Percentiles rank a stretch among this genome's conserved stretches.
These are phyloP conservation scores for Pseudodiploospora longispora DNA, from an alignment of 2,329 filamentous ascomycete species.

Conservation along the genomic window DNA sequence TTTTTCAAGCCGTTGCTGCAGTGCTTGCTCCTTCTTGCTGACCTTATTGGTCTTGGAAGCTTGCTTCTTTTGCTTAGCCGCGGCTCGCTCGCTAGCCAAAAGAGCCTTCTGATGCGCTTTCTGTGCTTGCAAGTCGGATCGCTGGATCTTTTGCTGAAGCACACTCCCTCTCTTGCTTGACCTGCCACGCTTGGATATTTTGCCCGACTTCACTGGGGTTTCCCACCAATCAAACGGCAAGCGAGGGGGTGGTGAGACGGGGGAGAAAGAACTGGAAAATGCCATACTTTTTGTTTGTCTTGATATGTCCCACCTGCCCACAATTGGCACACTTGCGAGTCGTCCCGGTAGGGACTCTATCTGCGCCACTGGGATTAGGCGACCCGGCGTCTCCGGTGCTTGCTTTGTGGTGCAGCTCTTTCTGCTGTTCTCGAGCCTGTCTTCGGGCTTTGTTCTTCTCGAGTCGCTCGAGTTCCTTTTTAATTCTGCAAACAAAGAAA, in stretches of 20 bases:
- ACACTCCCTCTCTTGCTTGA: constrained; percentile 11
- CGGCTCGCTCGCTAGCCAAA: too few relatives aligned
- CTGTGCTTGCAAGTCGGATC: constrained; percentile 14
- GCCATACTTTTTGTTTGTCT: constrained; percentile 93
- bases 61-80: neutral
- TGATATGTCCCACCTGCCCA: constrained; percentile 94
- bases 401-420: constrained; percentile 50
- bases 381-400: constrained; percentile 39
- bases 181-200: constrained; percentile 5
- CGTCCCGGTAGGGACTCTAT: constrained; percentile 56
- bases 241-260: constrained; percentile 19
- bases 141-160: constrained; percentile 14
- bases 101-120: constrained; percentile 3
- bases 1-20: constrained; percentile 13
- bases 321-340: constrained; percentile 96
- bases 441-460: constrained; percentile 87
- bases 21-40: constrained; percentile 7
- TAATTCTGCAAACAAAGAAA: constrained; percentile 24
- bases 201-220: constrained; percentile 10
- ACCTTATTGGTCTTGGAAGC: constrained; percentile 7
- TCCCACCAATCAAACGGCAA: constrained; percentile 26
- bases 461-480: constrained; percentile 68
- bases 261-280: constrained; percentile 13
- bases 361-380: constrained; percentile 34
- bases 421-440: constrained; percentile 84